These are phyloP conservation scores for Prunus armeniaca DNA, from an alignment of 306 rosid species.

Conservation along the genomic window DNA sequence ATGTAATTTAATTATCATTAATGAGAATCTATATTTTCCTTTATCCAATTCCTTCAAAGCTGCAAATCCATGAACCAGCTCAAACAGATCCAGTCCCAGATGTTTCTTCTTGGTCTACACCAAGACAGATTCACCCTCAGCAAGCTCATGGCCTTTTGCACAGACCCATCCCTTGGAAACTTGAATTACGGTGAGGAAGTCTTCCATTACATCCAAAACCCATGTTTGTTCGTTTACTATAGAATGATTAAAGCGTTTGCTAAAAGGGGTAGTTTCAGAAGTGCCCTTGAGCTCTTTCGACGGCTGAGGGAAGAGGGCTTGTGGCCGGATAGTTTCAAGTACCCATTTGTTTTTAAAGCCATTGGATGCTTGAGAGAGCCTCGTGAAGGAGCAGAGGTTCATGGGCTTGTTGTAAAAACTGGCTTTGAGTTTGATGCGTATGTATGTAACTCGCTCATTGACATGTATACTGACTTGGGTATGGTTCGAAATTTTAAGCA, in stretches of 20 bases:
- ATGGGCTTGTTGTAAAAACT: constrained; percentile 54
- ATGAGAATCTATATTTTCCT: too few species aligned
- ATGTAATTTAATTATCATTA: too few species aligned
- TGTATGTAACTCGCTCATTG: constrained; percentile 74
- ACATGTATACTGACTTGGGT: constrained; percentile 58
- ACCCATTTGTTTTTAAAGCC: constrained; percentile 67
- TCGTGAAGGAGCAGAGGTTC: constrained; percentile 50
- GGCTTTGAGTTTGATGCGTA: constrained; percentile 55
- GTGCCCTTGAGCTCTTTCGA: constrained; percentile 40
- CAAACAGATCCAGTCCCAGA: constrained; percentile 61
- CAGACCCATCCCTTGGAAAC: constrained; percentile 44
- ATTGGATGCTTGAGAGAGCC: constrained; percentile 47
- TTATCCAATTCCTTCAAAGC: constrained; percentile 32
- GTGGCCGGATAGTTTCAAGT: constrained; percentile 69
- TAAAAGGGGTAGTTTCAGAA: constrained; percentile 35
- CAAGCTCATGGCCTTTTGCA: constrained; percentile 49
- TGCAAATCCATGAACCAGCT: constrained; percentile 56
- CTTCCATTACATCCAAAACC: constrained; percentile 37
- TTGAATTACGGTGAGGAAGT: constrained; percentile 41
- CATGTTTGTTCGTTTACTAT: constrained; percentile 51
- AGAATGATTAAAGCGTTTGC: constrained; percentile 49
- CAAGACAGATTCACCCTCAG: constrained; percentile 47
- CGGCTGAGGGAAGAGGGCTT: constrained; percentile 42
- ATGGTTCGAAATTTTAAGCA: constrained; percentile 16
- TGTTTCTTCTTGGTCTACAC: constrained; percentile 45